Base-by-base conservation (phyloP, 75 land plant species). In the Gnetum montanum region DNA sequence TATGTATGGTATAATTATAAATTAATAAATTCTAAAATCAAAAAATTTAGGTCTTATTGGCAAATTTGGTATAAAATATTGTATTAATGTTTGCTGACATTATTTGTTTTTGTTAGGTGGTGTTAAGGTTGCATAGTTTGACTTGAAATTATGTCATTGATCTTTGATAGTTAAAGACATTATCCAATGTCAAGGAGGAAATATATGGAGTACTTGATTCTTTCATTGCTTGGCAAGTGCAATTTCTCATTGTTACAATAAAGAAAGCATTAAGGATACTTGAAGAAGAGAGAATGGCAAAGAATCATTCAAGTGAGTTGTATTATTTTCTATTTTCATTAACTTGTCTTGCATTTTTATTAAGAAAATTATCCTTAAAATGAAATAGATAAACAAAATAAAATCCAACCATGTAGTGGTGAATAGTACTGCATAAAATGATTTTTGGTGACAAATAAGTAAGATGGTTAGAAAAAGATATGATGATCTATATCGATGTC, bases 251-350 rank as follows among this genome's bases (percentile, higher is more conserved):
- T 25, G 70, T 90, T 38, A 64, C 80, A 19, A 80, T 95, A 44
- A 95, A 90, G 77, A 95, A 95, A 66, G 96, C 99, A 26, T 56
- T 95, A 57, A 83, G 64, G 49, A 69, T 53, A 19, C 82, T 95
- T 49, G 66, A 80, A 49, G 53, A 26, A 83, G 59, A 60, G 62
- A 53, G 84, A 95, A 48, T 95, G 99, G 97, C 83, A 76, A 57
- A 75, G 99, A 38, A 67, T 86, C 46, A 90, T 95, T 69, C 99
- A 95, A 92, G 96, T 86, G n/a, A n/a, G n/a, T n/a, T n/a, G n/a
- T n/a, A n/a, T n/a, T n/a, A n/a, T n/a, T n/a, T n/a, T n/a, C n/a
- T n/a, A n/a, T n/a, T n/a, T n/a, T n/a, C n/a, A n/a, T n/a, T n/a
- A n/a, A n/a, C n/a, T n/a, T n/a, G n/a, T n/a, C n/a, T n/a, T n/a